Conservation (phyloP, 2,329 filamentous ascomycete species). For the Knufia petricola region DNA sequence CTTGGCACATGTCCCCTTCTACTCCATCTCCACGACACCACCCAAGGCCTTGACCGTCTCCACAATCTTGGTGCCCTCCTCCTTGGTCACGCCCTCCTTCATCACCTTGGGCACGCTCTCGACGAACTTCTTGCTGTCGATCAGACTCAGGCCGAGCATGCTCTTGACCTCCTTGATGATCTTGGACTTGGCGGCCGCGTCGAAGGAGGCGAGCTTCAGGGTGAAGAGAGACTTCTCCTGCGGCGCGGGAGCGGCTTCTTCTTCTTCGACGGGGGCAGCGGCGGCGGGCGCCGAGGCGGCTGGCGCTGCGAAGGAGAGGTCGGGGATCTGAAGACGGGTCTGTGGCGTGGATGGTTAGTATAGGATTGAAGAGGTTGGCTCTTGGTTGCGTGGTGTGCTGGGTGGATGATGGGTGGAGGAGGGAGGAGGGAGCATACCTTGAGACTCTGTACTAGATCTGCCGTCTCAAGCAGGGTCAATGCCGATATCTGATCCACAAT, state of each 20-base stretch:
- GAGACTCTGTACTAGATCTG: slow-evolving; percentile 84
- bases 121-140: slow-evolving; percentile 99
- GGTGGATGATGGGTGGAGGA: not conserved
- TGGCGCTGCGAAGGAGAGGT: slow-evolving; percentile 87
- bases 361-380: no score
- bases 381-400: no score
- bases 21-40: slow-evolving; percentile 85
- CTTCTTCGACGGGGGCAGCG: slow-evolving; percentile 53
- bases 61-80: slow-evolving; percentile 98
- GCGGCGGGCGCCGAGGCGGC: slow-evolving; percentile 55
- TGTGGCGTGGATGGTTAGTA: slow-evolving; percentile 31
- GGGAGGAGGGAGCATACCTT: slow-evolving; percentile 56
- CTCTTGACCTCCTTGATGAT: slow-evolving; percentile 99
- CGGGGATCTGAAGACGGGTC: slow-evolving; percentile 93
- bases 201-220: slow-evolving; percentile 85
- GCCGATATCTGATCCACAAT: slow-evolving; percentile 99
- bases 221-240: slow-evolving; percentile 96
- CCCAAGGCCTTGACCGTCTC: slow-evolving; percentile 88
- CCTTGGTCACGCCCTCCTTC: slow-evolving; percentile 98
- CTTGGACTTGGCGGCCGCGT: slow-evolving; percentile 87
- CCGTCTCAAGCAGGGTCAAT: slow-evolving; percentile 94
- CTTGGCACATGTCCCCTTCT: slow-evolving; percentile 26
- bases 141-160: slow-evolving; percentile 85
- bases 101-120: slow-evolving; percentile 93
- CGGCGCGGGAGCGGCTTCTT: slow-evolving; percentile 77